phyloP scores from a whole-genome alignment of 2,329 filamentous ascomycete species.

The Venturia effusa region DNA sequence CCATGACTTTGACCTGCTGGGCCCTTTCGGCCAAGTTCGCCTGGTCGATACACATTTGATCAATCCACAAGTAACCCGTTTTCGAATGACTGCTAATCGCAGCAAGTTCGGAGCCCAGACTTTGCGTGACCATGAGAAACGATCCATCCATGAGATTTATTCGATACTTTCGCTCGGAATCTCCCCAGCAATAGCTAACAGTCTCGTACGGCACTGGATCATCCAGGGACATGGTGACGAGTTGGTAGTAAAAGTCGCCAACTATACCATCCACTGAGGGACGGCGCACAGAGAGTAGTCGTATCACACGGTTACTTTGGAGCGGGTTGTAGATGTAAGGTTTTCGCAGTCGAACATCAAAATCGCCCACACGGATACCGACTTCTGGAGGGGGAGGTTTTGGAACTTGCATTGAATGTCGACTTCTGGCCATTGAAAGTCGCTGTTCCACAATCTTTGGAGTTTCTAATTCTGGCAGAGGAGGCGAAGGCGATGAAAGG shows the following conservation, averaged over 20 bases:
- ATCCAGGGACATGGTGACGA: conserved; percentile 8
- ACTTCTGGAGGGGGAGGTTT: conserved; percentile 2
- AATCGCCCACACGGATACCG: conserved; percentile 10
- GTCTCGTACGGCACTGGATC: conserved; percentile 11
- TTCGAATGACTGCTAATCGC: conserved; percentile 6
- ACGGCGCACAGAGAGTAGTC: conserved; percentile 6
- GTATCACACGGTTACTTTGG: conserved; percentile 8
- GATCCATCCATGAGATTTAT: conserved; percentile 10
- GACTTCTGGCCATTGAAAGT: not conserved
- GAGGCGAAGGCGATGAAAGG: not conserved
- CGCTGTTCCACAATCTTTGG: not conserved
- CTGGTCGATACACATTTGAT: conserved; percentile 14
- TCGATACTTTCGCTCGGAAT: not conserved
- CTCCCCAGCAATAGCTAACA: conserved; percentile 7
- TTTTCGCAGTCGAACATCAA: conserved; percentile 5
- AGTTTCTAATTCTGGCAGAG: conserved; percentile 2
- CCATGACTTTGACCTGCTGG: conserved; percentile 12
- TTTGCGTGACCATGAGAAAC: conserved; percentile 6
- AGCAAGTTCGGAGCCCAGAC: not conserved
- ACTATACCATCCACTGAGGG: conserved; percentile 5
- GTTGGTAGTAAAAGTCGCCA: conserved; percentile 9
- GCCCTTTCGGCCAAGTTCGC: conserved; percentile 10
- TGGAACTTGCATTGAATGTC: not conserved
- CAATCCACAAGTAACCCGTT: conserved; percentile 13
- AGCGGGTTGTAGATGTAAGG: conserved; percentile 10